phyloP scores from a whole-genome alignment of 352 stramenopile species.

The Chrysophaeum taylorii region DNA sequence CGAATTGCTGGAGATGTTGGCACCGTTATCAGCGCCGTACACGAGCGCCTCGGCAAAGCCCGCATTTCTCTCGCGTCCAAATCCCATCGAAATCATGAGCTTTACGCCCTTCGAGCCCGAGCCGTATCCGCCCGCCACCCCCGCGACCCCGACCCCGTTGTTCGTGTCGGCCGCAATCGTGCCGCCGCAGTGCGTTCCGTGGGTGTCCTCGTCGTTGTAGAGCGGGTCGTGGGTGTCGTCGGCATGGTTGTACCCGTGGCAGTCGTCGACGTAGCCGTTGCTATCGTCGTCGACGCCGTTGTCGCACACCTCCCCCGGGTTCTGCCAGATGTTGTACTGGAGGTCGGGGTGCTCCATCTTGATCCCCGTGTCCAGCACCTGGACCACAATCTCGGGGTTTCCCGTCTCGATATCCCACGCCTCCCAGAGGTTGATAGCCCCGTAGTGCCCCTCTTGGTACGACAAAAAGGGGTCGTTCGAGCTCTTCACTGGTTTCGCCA shows the following conservation, averaged over 20 bases:
- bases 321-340: slow-evolving; percentile 7
- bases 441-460: background rate
- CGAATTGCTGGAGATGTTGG: background rate
- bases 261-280: slow-evolving; percentile 11
- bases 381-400: background rate
- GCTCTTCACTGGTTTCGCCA: too few species aligned
- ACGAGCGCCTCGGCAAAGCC: slow-evolving; percentile 8
- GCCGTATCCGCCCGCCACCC: background rate
- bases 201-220: slow-evolving; percentile 6
- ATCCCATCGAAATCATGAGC: background rate
- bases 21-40: slow-evolving; percentile 5
- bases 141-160: slow-evolving; percentile 9
- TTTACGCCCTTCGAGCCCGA: background rate
- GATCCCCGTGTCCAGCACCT: slow-evolving; percentile 6
- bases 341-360: background rate
- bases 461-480: too few species aligned
- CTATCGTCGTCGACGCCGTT: slow-evolving; percentile 10
- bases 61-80: background rate
- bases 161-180: slow-evolving; percentile 2
- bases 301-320: background rate
- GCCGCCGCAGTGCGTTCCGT: background rate
- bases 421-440: background rate
- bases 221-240: background rate
- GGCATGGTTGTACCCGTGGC: slow-evolving; percentile 10
- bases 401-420: background rate